Conservation (phyloP, 1,284 basidiomycete species). For the Coniferiporia weirii region DNA sequence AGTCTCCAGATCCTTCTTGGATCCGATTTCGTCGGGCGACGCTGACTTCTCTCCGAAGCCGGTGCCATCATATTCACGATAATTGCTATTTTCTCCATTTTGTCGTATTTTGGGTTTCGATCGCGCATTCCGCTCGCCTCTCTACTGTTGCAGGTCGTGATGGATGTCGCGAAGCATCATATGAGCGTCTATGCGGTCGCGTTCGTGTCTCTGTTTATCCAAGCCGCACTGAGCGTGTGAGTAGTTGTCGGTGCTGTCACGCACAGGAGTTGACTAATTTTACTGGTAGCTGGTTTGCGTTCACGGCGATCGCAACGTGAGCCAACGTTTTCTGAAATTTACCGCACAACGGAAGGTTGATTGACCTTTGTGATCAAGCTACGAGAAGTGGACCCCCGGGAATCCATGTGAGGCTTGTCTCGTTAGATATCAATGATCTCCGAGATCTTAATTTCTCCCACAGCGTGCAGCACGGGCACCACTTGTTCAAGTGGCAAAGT, state of each 20-base stretch:
- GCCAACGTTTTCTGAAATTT: conserved; percentile 23
- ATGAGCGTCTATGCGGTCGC: conserved; percentile 78
- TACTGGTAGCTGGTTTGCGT: conserved; percentile 56
- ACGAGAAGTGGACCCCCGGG: conserved; percentile 74
- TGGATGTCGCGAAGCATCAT: conserved; percentile 82
- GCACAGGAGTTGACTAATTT: conserved; percentile 18
- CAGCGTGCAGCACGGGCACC: conserved; percentile 37
- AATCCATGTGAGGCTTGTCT: conserved; percentile 46
- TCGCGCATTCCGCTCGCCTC: conserved; percentile 76
- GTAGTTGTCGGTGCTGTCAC: conserved; percentile 22
- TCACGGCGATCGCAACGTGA: conserved; percentile 64
- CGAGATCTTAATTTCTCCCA: neutral
- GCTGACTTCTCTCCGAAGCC: conserved; percentile 33
- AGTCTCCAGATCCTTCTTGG: conserved; percentile 27
- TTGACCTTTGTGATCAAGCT: conserved; percentile 35
- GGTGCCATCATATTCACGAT: conserved; percentile 76
- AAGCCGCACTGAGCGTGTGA: conserved; percentile 66
- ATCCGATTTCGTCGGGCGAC: conserved; percentile 21
- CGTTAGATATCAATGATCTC: neutral
- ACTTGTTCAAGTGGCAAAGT: conserved; percentile 50
- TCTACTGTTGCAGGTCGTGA: conserved; percentile 74
- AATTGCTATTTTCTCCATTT: conserved; percentile 55
- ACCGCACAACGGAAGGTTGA: neutral
- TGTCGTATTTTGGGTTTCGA: conserved; percentile 64
- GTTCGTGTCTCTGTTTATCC: conserved; percentile 62